These are phyloP conservation scores for Penicillium waksmanii DNA, from an alignment of 495 filamentous ascomycete species.

Conservation along the genomic window DNA sequence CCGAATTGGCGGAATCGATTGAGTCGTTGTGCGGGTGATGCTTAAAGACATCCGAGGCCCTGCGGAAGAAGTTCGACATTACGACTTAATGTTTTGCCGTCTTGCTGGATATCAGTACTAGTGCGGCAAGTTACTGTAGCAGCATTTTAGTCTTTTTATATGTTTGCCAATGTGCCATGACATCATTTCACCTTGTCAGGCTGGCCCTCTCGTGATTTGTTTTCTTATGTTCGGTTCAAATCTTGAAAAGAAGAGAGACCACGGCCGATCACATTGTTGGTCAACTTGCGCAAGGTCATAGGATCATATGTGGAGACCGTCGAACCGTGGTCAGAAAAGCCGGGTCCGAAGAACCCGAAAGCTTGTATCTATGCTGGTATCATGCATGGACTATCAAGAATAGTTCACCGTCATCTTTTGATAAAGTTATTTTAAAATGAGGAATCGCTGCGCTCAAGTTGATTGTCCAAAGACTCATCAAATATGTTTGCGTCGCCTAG, in stretches of 20 bases:
- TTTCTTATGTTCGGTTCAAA: not conserved
- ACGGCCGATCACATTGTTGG: not conserved
- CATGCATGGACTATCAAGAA: not conserved
- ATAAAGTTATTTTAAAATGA: too few relatives aligned
- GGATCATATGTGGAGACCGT: slow-evolving; percentile 2
- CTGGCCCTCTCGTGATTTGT: not conserved
- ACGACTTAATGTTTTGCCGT: not conserved
- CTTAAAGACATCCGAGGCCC: slow-evolving; percentile 13
- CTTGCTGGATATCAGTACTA: not conserved
- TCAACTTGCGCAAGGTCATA: not conserved
- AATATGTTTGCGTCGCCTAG: too few relatives aligned
- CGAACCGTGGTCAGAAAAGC: not conserved
- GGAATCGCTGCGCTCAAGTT: too few relatives aligned
- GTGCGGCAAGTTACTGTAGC: not conserved
- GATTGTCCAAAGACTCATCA: too few relatives aligned
- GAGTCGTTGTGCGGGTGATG: slow-evolving; percentile 7
- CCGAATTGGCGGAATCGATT: slow-evolving; percentile 8
- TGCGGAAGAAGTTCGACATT: slow-evolving; percentile 13
- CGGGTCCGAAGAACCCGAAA: not conserved
- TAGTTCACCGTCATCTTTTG: not conserved
- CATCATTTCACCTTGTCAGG: not conserved
- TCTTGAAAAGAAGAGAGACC: not conserved
- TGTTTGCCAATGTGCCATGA: not conserved
- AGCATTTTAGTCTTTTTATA: not conserved
- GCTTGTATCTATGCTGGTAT: slow-evolving; percentile 5